Conservation (phyloP, 352 stramenopile genomes). For the Phytophthora colocasiae region DNA sequence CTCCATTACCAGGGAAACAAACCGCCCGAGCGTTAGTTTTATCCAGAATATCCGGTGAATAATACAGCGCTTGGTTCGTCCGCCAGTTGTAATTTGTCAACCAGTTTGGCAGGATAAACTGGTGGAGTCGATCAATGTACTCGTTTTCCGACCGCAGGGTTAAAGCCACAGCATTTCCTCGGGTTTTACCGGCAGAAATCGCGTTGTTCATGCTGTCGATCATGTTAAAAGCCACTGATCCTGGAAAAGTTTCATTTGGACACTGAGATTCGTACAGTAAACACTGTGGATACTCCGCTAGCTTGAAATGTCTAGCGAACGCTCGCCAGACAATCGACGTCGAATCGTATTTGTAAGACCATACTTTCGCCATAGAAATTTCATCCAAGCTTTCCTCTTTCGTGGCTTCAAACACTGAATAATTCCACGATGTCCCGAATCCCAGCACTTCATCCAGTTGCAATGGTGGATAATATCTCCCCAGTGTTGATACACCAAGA, state of each 20-base stretch:
- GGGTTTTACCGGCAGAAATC: background rate
- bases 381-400: slow-evolving; percentile 11
- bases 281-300: slow-evolving; percentile 33
- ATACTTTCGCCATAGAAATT: slow-evolving; percentile 20
- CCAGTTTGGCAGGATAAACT: slow-evolving; percentile 43
- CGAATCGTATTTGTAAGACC: slow-evolving; percentile 53
- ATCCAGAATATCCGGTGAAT: slow-evolving; percentile 26
- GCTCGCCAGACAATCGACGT: slow-evolving; percentile 39
- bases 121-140: slow-evolving; percentile 49
- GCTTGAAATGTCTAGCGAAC: slow-evolving; percentile 27
- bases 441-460: slow-evolving; percentile 40
- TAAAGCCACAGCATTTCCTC: slow-evolving; percentile 2
- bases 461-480: slow-evolving; percentile 21
- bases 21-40: slow-evolving; percentile 1
- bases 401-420: slow-evolving; percentile 30
- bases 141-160: slow-evolving; percentile 27
- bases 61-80: slow-evolving; percentile 44
- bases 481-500: slow-evolving; percentile 25
- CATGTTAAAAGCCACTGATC: slow-evolving; percentile 38
- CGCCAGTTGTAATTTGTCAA: slow-evolving; percentile 41
- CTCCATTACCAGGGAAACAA: slow-evolving; percentile 25
- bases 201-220: slow-evolving; percentile 39
- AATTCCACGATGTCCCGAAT: slow-evolving; percentile 43
- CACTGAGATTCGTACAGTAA: slow-evolving; percentile 34
- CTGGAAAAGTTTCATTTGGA: slow-evolving; percentile 9